Evolutionary conservation across 805 yeast genomes (phyloP), one percentile per base, ranked within the genome.

Genomic region (Yamadazyma paraphyllophila): DNA sequence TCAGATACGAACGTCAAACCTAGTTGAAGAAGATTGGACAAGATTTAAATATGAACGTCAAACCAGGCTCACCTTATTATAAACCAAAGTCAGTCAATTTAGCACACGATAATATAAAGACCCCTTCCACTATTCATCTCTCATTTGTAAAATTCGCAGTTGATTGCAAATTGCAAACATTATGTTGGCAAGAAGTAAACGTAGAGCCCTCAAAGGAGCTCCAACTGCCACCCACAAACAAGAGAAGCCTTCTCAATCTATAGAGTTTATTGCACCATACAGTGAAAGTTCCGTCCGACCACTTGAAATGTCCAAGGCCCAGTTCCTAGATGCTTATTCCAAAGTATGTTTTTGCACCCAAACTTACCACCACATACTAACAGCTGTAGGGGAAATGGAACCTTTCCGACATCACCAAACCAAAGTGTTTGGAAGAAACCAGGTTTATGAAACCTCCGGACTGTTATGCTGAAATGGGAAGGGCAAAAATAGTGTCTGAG

Each of bases 391-490:
- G 82, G 2, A 76, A 73, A 51, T 73, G 80, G 78, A 80, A 80
- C 47, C 57, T 82, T 7, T 77, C 84, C 0, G 66, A 65, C 14
- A 75, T 82, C 2, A 72, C 75, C 2, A 66, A 81, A 42, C 92
- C 92, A 0, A 62, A 74, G 0, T 77, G 83, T 50, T 70, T 80
- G 46, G 57, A 66, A 15, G 49, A 49, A 16, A 59, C 63, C 4
- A 78, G 79, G 2, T 64, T 80, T 43, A 67, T 83, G 65, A 68
- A 72, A 25, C 81, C 91, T 0, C 92, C 92, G 0, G 80, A 74
- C 16, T 69, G 79, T 37, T 73, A 73, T 52, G 62, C 73, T 38
- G 90, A 85, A 53, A 52, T 61, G 1, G 49, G 60, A 10, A 63
- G 88, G 42, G 56, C 69, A 15, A 69, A 66, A 41, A 66, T 69